Base-by-base conservation (phyloP, 345 rosid genomes). In the Eucalyptus victrix region DNA sequence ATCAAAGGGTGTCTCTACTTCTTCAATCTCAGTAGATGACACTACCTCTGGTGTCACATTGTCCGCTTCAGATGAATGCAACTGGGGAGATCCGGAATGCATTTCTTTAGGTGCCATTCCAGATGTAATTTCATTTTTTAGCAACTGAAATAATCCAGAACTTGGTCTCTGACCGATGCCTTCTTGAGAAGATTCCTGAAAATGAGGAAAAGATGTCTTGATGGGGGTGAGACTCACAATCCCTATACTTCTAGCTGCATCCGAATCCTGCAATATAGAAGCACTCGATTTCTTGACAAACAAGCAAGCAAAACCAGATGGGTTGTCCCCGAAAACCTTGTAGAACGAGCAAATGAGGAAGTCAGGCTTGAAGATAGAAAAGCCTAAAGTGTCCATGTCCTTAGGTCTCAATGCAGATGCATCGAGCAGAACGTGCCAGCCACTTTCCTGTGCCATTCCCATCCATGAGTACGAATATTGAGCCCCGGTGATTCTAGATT, bases 351-450 rank as follows among this genome's bases (percentile, higher is more conserved):
- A 97, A 24, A 97, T 89, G 14, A 97, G 91, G 87, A 97, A 96
- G 88, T 97, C 98, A 15, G 99, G 99, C 89, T 93, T 93, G 90
- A 96, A 97, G 28, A 97, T 87, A 86, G 97, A 95, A 10, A 97
- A 94, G 9, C 99, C 99, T 60, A 97, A 88, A 14, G 99, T 95
- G 30, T 97, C 99, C 99, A 97, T 97, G 60, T 95, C 96, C 87
- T 97, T 97, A 17, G 96, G 92, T 45, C 97, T 94, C 83, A 97
- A 90, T 40, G 97, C 96, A 62, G 93, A 94, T 4, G 98, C 97
- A 80, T 97, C 99, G 34, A 97, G 96, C 93, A 97, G 87, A 26
- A 96, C 97, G 42, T 96, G 95, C 99, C 99, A 97, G 6, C 97
- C 96, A 88, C 93, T 93, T 90, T 96, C 98, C 28, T 87, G 92